Conservation (phyloP, 2,329 filamentous ascomycete species). For the Thelonectria blattea region DNA sequence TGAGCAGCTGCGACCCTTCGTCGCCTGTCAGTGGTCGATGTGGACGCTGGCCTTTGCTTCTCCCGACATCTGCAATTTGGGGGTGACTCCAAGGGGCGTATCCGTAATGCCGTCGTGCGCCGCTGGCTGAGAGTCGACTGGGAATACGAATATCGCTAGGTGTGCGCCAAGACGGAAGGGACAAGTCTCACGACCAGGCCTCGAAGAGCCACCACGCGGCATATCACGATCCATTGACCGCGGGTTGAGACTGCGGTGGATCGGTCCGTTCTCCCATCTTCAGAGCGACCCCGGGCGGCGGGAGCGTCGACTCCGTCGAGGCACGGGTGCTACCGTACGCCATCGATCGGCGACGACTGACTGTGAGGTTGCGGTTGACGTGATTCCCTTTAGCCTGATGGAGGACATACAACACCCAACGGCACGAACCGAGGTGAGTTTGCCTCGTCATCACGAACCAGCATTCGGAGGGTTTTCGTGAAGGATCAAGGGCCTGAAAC, state of each 20-base stretch:
- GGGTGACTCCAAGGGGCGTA: background rate
- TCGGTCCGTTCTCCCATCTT: constrained; percentile 28
- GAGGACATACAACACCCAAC: background rate
- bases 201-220: background rate
- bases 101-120: background rate
- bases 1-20: background rate
- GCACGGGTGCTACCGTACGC: background rate
- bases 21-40: background rate
- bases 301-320: background rate
- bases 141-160: too few species aligned
- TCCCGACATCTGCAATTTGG: constrained; percentile 1
- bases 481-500: background rate
- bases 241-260: constrained; percentile 19
- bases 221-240: constrained; percentile 1
- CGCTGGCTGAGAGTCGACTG: too few species aligned
- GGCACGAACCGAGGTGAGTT: background rate
- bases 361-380: background rate
- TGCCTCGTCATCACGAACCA: background rate
- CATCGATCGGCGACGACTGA: background rate
- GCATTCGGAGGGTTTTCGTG: background rate
- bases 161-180: constrained; percentile 11
- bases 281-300: background rate
- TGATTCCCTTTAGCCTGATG: background rate
- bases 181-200: constrained; percentile 1
- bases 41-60: background rate